These are phyloP conservation scores for Neurospora sp. DNA, from an alignment of 495 filamentous ascomycete genomes.

Conservation along the genomic window DNA sequence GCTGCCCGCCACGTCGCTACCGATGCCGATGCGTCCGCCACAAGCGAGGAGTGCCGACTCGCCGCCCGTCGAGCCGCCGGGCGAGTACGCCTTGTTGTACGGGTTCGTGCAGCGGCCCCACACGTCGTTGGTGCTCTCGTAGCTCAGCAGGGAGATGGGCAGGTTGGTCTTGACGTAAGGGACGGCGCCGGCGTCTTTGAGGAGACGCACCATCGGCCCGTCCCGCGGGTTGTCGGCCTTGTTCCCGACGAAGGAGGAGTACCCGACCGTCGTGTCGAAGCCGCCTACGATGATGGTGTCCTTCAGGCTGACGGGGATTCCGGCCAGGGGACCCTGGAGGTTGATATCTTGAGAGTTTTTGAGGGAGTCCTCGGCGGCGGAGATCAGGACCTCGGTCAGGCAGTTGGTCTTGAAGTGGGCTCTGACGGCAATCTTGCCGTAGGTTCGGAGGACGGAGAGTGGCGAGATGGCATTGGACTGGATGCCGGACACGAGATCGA, in stretches of 20 bases:
- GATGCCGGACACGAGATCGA: constrained; percentile 67
- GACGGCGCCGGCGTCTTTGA: constrained; percentile 92
- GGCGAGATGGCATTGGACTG: constrained; percentile 56
- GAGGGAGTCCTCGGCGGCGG: constrained; percentile 71
- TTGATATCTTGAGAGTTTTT: constrained; percentile 45
- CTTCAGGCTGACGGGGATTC: constrained; percentile 83
- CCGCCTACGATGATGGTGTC: constrained; percentile 79
- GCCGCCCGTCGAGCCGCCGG: constrained; percentile 86
- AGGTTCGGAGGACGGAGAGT: constrained; percentile 71
- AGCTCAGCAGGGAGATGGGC: constrained; percentile 85
- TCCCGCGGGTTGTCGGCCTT: constrained; percentile 43
- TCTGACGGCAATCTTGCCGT: constrained; percentile 77
- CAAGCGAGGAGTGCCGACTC: constrained; percentile 78
- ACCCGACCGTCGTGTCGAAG: constrained; percentile 81
- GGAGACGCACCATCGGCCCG: constrained; percentile 62
- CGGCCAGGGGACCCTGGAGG: constrained; percentile 73
- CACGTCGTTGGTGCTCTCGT: constrained; percentile 86
- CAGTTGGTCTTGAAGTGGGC: constrained; percentile 88
- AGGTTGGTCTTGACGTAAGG: constrained; percentile 94
- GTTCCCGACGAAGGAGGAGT: constrained; percentile 61
- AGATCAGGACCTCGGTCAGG: constrained; percentile 79
- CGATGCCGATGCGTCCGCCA: constrained; percentile 88
- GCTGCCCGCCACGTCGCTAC: constrained; percentile 88
- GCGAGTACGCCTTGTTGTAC: constrained; percentile 72
- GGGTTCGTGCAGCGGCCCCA: constrained; percentile 81